These are phyloP conservation scores for Mucor lusitanicus DNA, from an alignment of 371 early-diverging fungal species.

Conservation along the genomic window DNA sequence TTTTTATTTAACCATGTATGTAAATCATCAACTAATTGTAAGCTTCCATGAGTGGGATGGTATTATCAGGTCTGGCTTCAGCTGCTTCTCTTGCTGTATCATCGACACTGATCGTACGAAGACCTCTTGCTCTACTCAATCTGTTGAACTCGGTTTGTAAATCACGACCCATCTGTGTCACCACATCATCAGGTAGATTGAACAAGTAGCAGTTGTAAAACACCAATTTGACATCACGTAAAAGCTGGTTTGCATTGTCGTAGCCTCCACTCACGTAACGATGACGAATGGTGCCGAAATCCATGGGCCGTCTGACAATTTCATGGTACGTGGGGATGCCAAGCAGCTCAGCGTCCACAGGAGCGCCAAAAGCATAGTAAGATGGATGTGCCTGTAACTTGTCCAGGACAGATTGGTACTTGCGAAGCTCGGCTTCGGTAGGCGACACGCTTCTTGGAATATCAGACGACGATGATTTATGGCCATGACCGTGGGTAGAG, in stretches of 20 bases:
- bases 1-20: too few relatives aligned
- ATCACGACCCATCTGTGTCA: constrained; percentile 63
- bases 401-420: constrained; percentile 36
- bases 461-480: background rate
- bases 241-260: constrained; percentile 12
- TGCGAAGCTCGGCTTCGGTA: constrained; percentile 27
- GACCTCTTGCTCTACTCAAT: constrained; percentile 45
- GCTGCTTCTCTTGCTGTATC: background rate
- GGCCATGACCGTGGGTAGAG: background rate
- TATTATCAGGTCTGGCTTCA: background rate
- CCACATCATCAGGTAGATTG: constrained; percentile 77
- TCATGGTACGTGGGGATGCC: constrained; percentile 78
- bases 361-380: constrained; percentile 35
- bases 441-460: constrained; percentile 3
- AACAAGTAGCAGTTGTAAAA: constrained; percentile 84
- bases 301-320: constrained; percentile 71
- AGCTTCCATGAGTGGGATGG: background rate
- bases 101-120: constrained; percentile 21
- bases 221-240: constrained; percentile 42
- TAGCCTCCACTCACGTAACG: constrained; percentile 30
- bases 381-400: constrained; percentile 23
- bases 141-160: constrained; percentile 62
- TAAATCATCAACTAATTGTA: background rate
- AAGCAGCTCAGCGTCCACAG: constrained; percentile 46
- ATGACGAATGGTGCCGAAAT: constrained; percentile 36